Evolutionary conservation across 768 basidiomycete species (phyloP), one percentile per base, ranked within the genome.

Genomic region (Melanogaster broomeanus): DNA sequence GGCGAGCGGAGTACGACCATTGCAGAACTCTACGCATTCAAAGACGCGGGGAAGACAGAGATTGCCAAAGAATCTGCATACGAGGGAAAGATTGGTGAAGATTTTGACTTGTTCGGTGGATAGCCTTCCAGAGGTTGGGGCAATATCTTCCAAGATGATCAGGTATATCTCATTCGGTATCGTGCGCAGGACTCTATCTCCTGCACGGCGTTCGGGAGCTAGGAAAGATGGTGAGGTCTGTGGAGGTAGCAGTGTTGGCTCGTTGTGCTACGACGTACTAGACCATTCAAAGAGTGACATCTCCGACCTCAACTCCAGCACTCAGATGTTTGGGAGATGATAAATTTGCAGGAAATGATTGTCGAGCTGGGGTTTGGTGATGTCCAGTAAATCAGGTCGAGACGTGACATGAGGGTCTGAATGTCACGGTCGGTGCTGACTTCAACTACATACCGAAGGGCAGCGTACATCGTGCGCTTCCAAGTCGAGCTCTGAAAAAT

Each of bases 121-220:
- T 12, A 35, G 53, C 50, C 34, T 50, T 1, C 58, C 45, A 15
- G 58, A 48, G 0, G 59, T 43, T 18, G 66, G 63, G 28, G 54
- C 56, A 5, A 78, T 37, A 30, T 62, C 60, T n/a, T 64, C 66
- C 39, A 77, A 69, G 16, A 79, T 76, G 45, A 68, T 59, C 6
- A 72, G 54, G 45, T 78, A 79, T 18, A 80, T 64, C 52, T 80
- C 78, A 51, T 69, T 72, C 2, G 78, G 78, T 48, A 81, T 68
- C 5, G 65, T 57, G 2, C 67, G 57, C 10, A 73, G 52, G 6
- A 6, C 11, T 24, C 43, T 52, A 2, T 43, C 27, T 1, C 11
- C 55, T 2, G 11, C 41, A 3, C 48, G 57, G 25, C 71, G 58
- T 30, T 54, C 60, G 12, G 71, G 71, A 27, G 61, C 72, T 72